Evolutionary conservation across 2,329 filamentous ascomycete species (phyloP).

Genomic region (Ascochyta clinopodiicola): DNA sequence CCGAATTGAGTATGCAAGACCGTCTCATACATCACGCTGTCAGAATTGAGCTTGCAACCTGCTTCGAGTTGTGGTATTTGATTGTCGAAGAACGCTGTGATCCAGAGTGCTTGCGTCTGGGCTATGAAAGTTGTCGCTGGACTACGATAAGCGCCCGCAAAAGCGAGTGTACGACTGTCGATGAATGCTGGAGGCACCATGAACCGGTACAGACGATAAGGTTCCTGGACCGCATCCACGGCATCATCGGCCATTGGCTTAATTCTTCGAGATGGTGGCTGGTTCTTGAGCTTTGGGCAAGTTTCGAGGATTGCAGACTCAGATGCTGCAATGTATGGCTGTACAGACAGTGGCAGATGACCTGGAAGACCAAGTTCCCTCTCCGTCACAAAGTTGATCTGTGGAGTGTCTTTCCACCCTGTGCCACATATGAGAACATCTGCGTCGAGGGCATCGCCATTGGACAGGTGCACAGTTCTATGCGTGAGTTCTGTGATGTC

Average conservation of each 20-base stretch:
- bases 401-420: constrained; percentile 63
- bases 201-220: constrained; percentile 56
- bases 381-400: constrained; percentile 56
- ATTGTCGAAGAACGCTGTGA: constrained; percentile 67
- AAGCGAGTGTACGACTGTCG: constrained; percentile 47
- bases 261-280: constrained; percentile 49
- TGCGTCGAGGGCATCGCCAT: constrained; percentile 52
- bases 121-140: constrained; percentile 47
- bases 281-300: constrained; percentile 61
- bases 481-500: constrained; percentile 60
- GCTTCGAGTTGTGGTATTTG: constrained; percentile 44
- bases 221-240: constrained; percentile 16
- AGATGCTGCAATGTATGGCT: constrained; percentile 40
- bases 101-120: constrained; percentile 51
- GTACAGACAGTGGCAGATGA: constrained; percentile 7
- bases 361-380: constrained; percentile 37
- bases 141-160: constrained; percentile 49
- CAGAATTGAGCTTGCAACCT: neutral
- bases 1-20: constrained; percentile 41
- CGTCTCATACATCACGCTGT: constrained; percentile 33
- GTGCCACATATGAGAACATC: constrained; percentile 63
- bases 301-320: constrained; percentile 60
- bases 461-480: constrained; percentile 57
- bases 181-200: constrained; percentile 49
- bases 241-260: constrained; percentile 16